Base-by-base conservation (phyloP, 768 basidiomycete genomes). In the Tephrocybe sp. region DNA sequence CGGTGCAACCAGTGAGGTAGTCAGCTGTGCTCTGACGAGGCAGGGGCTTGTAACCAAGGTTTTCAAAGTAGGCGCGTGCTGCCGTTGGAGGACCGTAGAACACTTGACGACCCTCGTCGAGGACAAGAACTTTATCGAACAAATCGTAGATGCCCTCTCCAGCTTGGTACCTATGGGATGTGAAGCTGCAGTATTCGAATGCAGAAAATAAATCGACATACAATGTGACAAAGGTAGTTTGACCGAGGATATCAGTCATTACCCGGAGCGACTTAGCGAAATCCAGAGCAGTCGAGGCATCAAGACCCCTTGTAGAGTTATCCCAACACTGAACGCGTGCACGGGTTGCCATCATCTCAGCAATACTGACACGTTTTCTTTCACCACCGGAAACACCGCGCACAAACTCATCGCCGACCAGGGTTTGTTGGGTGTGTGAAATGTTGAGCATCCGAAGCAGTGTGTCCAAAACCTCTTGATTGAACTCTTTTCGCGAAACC, bases 1-100 rank as follows among this genome's bases (percentile, higher is more conserved):
- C 90, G 2, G 93, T 88, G 67, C 85, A 87, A 4, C 86, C 86
- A 20, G 89, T 90, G 18, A 94, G 77, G 66, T 89, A 94, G 65
- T 94, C 92, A 9, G 91, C 83, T 11, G 88, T 90, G 58, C 84
- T 90, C 66, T 94, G 92, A 33, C 91, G 84, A 48, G 88, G 86
- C 21, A 89, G 81, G 17, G 88, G 54, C 30, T 80, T 79, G 68
- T 84, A 91, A 15, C 92, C 90, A 36, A 92, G 70, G 25, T 68
- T 66, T 58, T 89, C 80, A 58, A 97, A 93, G 70, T 95, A 95
- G 1, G 71, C 70, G 15, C 90, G 81, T 14, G 93, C 93, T 54
- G 86, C 79, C 6, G 77, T 71, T 4, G 83, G 78, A 7, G 86
- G 81, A 24, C 93, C 93, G 60, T 80, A 90, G 74, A 84, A 96